Base-by-base conservation (phyloP, 2,329 filamentous ascomycete genomes). In the Alternaria ventricosa region DNA sequence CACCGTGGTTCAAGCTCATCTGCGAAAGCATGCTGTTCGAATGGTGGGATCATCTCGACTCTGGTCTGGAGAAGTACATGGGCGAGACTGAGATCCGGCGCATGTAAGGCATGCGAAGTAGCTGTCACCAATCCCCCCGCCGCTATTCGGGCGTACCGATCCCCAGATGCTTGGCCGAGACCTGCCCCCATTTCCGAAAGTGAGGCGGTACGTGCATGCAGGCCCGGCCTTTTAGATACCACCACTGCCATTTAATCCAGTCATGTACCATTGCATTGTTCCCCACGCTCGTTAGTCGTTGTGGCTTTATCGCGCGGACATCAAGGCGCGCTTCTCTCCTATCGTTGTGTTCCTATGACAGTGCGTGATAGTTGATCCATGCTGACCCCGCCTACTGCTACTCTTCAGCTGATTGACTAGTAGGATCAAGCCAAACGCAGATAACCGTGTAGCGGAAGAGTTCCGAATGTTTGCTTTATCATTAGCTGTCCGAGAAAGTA, bases 1-100 rank as follows among this genome's bases (percentile, higher is more conserved):
- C 96, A 1, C 96, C 96, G 1, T 99, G 96, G 96, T 99, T 99
- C 86, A 97, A 97, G 86, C 90, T 99, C 71, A 98, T 99, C 77
- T 99, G 96, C 87, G 87, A 98, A 81, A 94, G 93, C 53, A 94
- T 98, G 92, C 88, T 99, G 45, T 99, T 97, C 75, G 91, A 97
- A 81, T 99, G 96, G 96, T 99, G 96, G 96, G 85, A 90, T 77
- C 89, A 92, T 82, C 87, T 98, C 60, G 90, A 96, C 72, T 84
- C 87, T 23, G 92, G 92, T 10, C 85, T 98, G 71, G 92, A 96
- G 64, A 91, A 92, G 82, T 97, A 95, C 83, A 87, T 89, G 82
- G 90, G 93, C 78, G 94, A 98, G 85, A 88, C 89, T 78, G 86
- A 92, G 78, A 97, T 98, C 75, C 90, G 93, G 72, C 90, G 95